These are phyloP conservation scores for Phytophthora podocarpi DNA, from an alignment of 352 stramenopile genomes.

Conservation along the genomic window DNA sequence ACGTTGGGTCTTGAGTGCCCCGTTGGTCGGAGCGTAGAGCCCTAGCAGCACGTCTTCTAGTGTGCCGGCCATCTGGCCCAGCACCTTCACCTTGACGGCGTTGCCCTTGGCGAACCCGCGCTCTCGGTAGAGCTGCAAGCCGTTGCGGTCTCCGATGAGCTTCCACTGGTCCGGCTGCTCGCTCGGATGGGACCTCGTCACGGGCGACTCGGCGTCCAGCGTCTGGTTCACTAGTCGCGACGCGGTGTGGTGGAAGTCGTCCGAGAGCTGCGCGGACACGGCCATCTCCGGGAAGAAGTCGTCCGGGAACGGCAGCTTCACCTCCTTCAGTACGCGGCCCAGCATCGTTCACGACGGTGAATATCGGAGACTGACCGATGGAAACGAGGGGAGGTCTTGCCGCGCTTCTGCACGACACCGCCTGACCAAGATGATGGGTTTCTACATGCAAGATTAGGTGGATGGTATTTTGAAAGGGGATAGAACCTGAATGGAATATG, in stretches of 20 bases:
- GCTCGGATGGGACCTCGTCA: conserved; percentile 58
- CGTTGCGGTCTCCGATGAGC: conserved; percentile 53
- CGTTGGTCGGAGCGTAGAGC: conserved; percentile 54
- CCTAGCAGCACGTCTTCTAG: conserved; percentile 71
- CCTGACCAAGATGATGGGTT: conserved; percentile 12
- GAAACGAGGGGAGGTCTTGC: too few species aligned
- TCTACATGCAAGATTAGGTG: conserved; percentile 9
- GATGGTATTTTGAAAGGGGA: background rate
- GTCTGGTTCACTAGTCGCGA: conserved; percentile 42
- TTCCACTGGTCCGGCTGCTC: conserved; percentile 65
- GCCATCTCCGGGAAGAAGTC: conserved; percentile 66
- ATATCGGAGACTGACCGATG: conserved; percentile 29
- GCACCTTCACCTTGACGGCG: conserved; percentile 52
- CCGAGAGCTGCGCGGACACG: conserved; percentile 40
- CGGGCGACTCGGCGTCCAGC: conserved; percentile 46
- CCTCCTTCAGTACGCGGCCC: conserved; percentile 62
- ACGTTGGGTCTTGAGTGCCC: conserved; percentile 60
- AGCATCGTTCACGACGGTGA: conserved; percentile 43
- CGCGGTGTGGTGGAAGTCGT: conserved; percentile 42
- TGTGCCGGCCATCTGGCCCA: conserved; percentile 54
- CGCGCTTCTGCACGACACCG: conserved; percentile 16
- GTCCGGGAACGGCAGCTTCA: conserved; percentile 65
- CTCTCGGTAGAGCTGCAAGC: conserved; percentile 63
- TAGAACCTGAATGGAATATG: background rate
- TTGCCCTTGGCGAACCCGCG: conserved; percentile 54